Evolutionary conservation across 2,329 filamentous ascomycete species (phyloP), one percentile per base, ranked within the genome.

Genomic region (Talaromyces pinophilus): DNA sequence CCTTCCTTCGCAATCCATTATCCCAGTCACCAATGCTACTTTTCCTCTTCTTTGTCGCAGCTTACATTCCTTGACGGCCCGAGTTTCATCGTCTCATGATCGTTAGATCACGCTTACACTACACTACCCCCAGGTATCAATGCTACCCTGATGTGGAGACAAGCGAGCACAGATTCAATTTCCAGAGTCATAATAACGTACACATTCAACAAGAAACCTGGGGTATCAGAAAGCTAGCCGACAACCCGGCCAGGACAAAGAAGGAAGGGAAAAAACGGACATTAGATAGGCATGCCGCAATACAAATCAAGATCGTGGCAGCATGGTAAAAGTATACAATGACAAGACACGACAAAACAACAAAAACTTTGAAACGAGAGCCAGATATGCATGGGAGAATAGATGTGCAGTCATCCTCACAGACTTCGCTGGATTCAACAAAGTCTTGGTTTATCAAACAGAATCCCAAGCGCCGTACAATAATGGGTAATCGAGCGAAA

Each of bases 141-240:
- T 57, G n/a, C 54, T 57, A 25, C 54, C 54, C 54, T 38, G 10
- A 38, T 28, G 57, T 40, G 38, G 17, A 46, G 40, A n/a, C 19
- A 46, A 44, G 57, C 7, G 15, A 46, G 15, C 11, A 60, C 22
- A 30, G 25, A 30, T 46, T n/a, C 22, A 46, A 46, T 33, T 44
- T 60, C 38, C 28, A 25, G 30, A 59, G 35, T 35, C 57, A 46
- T 57, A 7, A 64, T 30, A 63, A n/a, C 42, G n/a, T 44, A 64
- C 52, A 57, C 38, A 62, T 40, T 22, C 42, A 46, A 65, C 54
- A 63, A 60, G 35, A 63, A 52, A 63, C 54, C 61, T 38, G 65
- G 65, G 65, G 65, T 67, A 67, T 67, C 65, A 63, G 65, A 67
- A 63, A 67, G 65, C 61, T 63, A 63, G 65, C 61, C 65, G 52